Evolutionary conservation across 176 grass and related monocot genomes (phyloP).

Genomic region (Guadua angustifolia): DNA sequence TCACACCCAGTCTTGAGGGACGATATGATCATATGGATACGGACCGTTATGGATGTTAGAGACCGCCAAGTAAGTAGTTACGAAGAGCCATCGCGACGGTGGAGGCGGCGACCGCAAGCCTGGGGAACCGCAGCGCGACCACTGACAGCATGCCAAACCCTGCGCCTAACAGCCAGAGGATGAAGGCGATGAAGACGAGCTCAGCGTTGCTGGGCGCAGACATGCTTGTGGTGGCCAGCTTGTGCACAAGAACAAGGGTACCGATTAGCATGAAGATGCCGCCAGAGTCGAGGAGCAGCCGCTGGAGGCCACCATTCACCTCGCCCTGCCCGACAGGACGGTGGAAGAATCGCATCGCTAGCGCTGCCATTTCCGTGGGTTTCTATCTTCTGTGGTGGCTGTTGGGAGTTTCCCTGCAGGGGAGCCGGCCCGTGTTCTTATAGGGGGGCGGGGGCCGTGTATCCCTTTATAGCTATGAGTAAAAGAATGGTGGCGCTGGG

Average conservation of each 20-base stretch:
- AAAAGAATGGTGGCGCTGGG: too few species aligned
- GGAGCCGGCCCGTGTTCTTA: too few species aligned
- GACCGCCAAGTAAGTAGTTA: neutral
- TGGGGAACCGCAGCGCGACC: neutral
- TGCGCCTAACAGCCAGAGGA: neutral
- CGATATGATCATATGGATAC: too few species aligned
- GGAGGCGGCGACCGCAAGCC: neutral
- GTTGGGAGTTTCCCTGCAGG: too few species aligned
- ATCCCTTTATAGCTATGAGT: too few species aligned
- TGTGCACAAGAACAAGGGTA: neutral
- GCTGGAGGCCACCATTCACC: neutral
- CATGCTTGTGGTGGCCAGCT: neutral
- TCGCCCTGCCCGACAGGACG: too few species aligned
- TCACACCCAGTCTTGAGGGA: too few species aligned
- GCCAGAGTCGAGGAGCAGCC: slow-evolving; percentile 1
- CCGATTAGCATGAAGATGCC: neutral
- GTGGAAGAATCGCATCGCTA: too few species aligned
- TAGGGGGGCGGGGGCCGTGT: too few species aligned
- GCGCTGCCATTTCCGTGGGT: too few species aligned
- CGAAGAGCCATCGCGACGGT: neutral
- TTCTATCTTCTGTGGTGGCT: too few species aligned
- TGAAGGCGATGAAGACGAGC: neutral
- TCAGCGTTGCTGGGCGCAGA: neutral
- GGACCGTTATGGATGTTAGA: too few species aligned
- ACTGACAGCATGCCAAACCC: neutral